Percentiles rank a stretch among this genome's conserved stretches.
These are phyloP conservation scores for Thelephora aurantiotincta DNA, from an alignment of 768 basidiomycete genomes.

Conservation along the genomic window DNA sequence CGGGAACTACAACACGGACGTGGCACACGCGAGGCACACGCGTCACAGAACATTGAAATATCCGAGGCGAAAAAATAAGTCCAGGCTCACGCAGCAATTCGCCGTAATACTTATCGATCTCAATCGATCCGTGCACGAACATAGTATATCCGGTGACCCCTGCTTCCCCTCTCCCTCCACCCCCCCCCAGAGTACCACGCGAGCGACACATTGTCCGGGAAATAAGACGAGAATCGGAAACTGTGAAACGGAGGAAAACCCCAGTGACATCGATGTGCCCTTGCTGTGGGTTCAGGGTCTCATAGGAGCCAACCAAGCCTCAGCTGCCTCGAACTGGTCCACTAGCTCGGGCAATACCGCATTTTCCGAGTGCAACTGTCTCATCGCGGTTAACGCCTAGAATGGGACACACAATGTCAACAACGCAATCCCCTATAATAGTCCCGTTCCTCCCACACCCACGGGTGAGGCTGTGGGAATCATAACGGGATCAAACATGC, in stretches of 20 bases:
- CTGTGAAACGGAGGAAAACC: background rate
- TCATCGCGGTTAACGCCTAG: constrained; percentile 78
- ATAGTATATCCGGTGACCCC: too few relatives aligned
- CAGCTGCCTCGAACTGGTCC: constrained; percentile 92
- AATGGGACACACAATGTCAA: background rate
- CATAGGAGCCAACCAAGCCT: constrained; percentile 89
- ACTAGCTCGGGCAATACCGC: constrained; percentile 77
- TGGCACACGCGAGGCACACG: too few relatives aligned
- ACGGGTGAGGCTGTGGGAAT: background rate
- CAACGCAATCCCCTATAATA: constrained; percentile 2
- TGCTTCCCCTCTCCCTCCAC: too few relatives aligned
- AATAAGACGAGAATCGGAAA: background rate
- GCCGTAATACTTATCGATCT: too few relatives aligned
- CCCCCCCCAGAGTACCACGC: background rate
- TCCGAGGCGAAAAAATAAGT: too few relatives aligned
- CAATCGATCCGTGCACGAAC: too few relatives aligned
- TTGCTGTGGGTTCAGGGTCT: constrained; percentile 38
- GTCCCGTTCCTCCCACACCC: constrained; percentile 5
- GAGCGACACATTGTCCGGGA: background rate
- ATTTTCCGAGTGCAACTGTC: constrained; percentile 74
- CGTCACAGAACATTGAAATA: too few relatives aligned
- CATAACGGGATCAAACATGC: constrained; percentile 19
- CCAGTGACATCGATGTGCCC: background rate
- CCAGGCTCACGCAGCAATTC: too few relatives aligned
- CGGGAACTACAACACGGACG: too few relatives aligned